Conservation (phyloP, 139 green algal species). For the Haematococcus lacustris region DNA sequence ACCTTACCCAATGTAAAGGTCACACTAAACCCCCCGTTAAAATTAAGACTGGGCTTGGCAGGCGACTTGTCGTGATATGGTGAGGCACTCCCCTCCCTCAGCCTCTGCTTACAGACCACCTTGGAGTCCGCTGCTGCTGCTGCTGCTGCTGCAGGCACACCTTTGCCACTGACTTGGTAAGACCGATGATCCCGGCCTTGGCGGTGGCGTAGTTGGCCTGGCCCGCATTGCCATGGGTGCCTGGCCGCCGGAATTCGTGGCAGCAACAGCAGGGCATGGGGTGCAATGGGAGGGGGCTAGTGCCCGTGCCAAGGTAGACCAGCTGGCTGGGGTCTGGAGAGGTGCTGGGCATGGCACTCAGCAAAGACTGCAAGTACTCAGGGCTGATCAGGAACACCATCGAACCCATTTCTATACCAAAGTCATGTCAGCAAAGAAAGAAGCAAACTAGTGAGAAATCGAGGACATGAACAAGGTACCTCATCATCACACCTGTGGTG, state of each 20-base stretch:
- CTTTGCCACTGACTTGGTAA: conserved; percentile 80
- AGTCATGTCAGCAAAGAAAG: neutral
- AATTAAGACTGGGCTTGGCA: too few species aligned
- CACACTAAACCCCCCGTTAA: too few species aligned
- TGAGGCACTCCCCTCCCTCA: too few species aligned
- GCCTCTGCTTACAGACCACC: too few species aligned
- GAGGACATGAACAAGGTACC: neutral
- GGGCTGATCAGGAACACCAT: neutral
- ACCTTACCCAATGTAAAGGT: too few species aligned
- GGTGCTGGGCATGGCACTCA: neutral
- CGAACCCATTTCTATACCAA: neutral
- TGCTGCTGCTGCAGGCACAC: too few species aligned
- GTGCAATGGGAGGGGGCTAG: too few species aligned
- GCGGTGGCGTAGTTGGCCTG: conserved; percentile 82
- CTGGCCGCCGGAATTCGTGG: too few species aligned
- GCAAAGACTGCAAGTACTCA: neutral
- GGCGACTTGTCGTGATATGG: too few species aligned
- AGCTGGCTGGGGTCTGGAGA: neutral
- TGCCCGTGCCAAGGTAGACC: neutral
- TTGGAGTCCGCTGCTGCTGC: too few species aligned
- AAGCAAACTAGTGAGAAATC: neutral
- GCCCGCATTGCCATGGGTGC: conserved; percentile 58
- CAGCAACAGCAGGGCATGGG: too few species aligned
- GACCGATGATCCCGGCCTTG: conserved; percentile 82
- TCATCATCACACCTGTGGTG: conserved; percentile 20